A percentile compares a stretch with the other conserved stretches of the same genome.
Evolutionary conservation across 192 early-diverging fungal genomes (phyloP).

Genomic region (Coemansia sp.): DNA sequence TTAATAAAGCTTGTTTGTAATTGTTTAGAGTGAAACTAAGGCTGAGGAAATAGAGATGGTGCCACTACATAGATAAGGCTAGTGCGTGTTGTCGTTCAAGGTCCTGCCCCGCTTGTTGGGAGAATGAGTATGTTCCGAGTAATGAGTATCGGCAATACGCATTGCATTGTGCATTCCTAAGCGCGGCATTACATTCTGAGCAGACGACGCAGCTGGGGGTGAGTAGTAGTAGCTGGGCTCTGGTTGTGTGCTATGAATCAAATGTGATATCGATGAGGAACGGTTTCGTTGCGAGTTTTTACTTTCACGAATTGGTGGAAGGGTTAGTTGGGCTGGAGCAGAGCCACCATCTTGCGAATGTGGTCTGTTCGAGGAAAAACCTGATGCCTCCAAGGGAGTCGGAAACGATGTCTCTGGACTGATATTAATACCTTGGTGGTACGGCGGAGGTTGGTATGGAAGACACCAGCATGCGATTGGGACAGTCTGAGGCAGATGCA

Average conservation of each 20-base stretch:
- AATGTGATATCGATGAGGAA: neutral
- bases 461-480: conserved; percentile 10
- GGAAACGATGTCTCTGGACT: neutral
- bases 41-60: neutral
- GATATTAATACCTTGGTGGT: neutral
- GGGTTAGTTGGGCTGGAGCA: neutral
- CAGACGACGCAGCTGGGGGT: neutral
- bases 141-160: neutral
- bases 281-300: neutral
- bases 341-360: neutral
- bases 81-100: neutral
- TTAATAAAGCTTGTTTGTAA: neutral
- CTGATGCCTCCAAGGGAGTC: neutral
- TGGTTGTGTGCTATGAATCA: neutral
- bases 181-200: conserved; percentile 12
- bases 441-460: neutral
- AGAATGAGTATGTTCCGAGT: neutral
- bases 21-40: neutral
- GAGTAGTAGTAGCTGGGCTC: neutral
- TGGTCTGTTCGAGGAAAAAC: neutral
- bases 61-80: neutral
- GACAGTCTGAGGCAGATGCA: conserved; percentile 3
- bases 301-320: neutral
- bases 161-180: conserved; percentile 13
- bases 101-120: neutral